Evolutionary conservation across 208 protist species (phyloP), one percentile per base, ranked within the genome.

Genomic region (Leishmania aethiopica): DNA sequence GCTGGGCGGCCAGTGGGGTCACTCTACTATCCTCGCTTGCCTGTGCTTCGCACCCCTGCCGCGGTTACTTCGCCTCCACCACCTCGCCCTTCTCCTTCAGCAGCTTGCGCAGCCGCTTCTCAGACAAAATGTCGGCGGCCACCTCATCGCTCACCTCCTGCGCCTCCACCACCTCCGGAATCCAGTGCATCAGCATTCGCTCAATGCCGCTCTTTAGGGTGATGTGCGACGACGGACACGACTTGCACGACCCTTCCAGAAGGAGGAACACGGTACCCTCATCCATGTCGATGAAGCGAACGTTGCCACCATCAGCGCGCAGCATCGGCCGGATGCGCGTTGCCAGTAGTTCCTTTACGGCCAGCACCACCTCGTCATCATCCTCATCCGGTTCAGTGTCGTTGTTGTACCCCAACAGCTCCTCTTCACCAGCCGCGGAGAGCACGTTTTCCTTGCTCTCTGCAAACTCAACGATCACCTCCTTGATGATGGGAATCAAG

Each of bases 171-270:
- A 98, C 96, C 87, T 98, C 95, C 3, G 96, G 95, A 62, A 98
- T 96, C 93, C 95, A 98, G 82, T 98, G 96, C 94, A 98, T 98
- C 71, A 98, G 86, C 96, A 98, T 98, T 10, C 94, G 89, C 84
- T 98, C 95, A 84, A 98, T 98, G 15, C 96, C 95, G 72, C 92
- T 94, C 81, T 98, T 98, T 1, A 98, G 86, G 17, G 96, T 98
- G 35, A 95, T 86, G 74, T 94, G 86, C 37, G 93, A 97, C 42
- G 94, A 98, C 6, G 96, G 95, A 75, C 96, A 98, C 17, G 94
- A 86, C 76, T 95, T 93, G 81, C 96, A 98, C 40, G 94, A 91
- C 8, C 96, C 96, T 84, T 98, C 91, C 19, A 98, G 82, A 51
- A 97, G 81, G n/a, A 98, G 85, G 85, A 95, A 96, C 15, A 97